Base-by-base conservation (phyloP, 2,329 filamentous ascomycete genomes). In the Colletotrichum sublineola region DNA sequence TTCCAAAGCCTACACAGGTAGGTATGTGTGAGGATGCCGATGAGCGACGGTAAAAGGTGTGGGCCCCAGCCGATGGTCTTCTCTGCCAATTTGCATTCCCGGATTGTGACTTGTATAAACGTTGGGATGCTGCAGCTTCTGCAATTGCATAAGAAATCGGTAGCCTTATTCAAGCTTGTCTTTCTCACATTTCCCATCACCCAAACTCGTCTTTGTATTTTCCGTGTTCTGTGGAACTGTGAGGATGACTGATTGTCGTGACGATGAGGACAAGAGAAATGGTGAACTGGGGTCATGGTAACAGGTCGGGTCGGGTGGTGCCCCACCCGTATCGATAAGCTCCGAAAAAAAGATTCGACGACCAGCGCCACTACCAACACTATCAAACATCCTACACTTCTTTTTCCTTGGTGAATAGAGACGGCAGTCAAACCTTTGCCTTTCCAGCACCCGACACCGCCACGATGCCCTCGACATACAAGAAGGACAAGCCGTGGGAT, bases 401-500 rank as follows among this genome's bases (percentile, higher is more conserved):
- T 40, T 57, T 57, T 57, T 40, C 36, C 55, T 40, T 24, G 18
- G 55, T 57, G 40, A 57, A 40, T 36, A 57, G 55, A 24, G 36
- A 38, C 55, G 36, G 55, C 12, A 40, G 55, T n/a, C 11, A 61
- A 53, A 61, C 42, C 42, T 57, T 31, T 44, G 36, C 44, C 38
- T 64, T 40, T 38, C 14, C 29, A 50, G 69, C 62, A 55, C 61
- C 44, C 40, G 48, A 67, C 55, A 36, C 67, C 48, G 55, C 50
- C 61, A 71, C 73, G 29, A 95, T 97, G 95, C 94, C 95, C 74
- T 96, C 94, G 40, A 97, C 93, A 75, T 91, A 97, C 84, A 93
- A 97, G 74, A 92, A 90, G 76, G 94, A 97, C 3, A 97, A 97
- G 82, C 93, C 94, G 67, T 97, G 95, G 95, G 95, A 98, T 79